Conservation (phyloP, 2,329 filamentous ascomycete genomes). For the Moelleriella libera region DNA sequence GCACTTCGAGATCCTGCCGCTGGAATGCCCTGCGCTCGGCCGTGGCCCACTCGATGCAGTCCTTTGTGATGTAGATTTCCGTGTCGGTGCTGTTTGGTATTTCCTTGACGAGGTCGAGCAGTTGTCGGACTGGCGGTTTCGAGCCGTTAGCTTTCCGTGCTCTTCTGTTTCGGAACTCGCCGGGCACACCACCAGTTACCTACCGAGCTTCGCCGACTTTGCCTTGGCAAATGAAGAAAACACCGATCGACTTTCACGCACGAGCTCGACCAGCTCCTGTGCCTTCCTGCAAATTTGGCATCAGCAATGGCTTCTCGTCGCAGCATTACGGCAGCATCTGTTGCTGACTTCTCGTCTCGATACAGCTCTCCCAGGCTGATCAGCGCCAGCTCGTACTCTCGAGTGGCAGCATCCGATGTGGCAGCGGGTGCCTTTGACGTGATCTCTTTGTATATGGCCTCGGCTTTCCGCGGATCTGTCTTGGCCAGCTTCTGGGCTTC, state of each 20-base stretch:
- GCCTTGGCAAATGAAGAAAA: conserved; percentile 96
- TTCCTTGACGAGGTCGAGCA: conserved; percentile 86
- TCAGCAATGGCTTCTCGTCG: background rate
- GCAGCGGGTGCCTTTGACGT: conserved; percentile 72
- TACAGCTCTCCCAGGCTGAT: conserved; percentile 86
- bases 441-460: conserved; percentile 79
- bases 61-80: conserved; percentile 91
- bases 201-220: conserved; percentile 96
- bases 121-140: conserved; percentile 61
- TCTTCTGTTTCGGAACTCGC: background rate
- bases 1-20: conserved; percentile 93
- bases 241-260: conserved; percentile 79
- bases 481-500: conserved; percentile 79
- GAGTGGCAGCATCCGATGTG: conserved; percentile 69
- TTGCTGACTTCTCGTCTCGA: conserved; percentile 65
- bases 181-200: conserved; percentile 12
- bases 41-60: conserved; percentile 98
- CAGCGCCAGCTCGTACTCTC: conserved; percentile 83
- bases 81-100: conserved; percentile 92
- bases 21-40: conserved; percentile 91
- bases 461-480: conserved; percentile 69
- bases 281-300: conserved; percentile 40
- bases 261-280: conserved; percentile 75
- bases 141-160: background rate
- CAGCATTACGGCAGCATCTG: no score